Evolutionary conservation across 345 rosid genomes (phyloP).

Genomic region (Aurinia saxatilis): DNA sequence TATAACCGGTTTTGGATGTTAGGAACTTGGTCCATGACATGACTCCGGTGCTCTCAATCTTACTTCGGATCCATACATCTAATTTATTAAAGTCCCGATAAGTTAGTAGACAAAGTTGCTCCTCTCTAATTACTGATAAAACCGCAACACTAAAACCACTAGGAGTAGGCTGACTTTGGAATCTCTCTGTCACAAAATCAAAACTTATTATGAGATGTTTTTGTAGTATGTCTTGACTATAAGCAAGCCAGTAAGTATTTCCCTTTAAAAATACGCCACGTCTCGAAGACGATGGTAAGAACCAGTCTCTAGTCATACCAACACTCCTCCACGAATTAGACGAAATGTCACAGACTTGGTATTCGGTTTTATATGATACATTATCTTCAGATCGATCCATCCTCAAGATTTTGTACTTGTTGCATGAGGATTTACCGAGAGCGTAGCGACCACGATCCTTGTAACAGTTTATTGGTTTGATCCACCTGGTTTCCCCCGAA

Average conservation of each 20-base stretch:
- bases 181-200: neutral
- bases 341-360: neutral
- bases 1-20: no score
- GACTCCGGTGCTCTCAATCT: neutral
- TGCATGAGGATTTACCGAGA: neutral
- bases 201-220: neutral
- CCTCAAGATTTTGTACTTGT: neutral
- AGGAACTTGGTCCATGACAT: neutral
- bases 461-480: neutral
- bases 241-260: neutral
- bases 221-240: no score
- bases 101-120: neutral
- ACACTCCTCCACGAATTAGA: neutral
- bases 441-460: no score
- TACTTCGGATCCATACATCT: neutral
- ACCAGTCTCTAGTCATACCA: neutral
- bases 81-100: no score
- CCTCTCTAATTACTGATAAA: conserved; percentile 13
- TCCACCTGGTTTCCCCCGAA: neutral
- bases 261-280: neutral
- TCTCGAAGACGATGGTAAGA: no score
- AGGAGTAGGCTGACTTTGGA: neutral
- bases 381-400: neutral
- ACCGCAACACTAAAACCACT: neutral
- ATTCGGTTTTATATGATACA: neutral